These are phyloP conservation scores for Zygotorulaspora mrakii DNA, from an alignment of 1,139 yeast species.

Conservation along the genomic window DNA sequence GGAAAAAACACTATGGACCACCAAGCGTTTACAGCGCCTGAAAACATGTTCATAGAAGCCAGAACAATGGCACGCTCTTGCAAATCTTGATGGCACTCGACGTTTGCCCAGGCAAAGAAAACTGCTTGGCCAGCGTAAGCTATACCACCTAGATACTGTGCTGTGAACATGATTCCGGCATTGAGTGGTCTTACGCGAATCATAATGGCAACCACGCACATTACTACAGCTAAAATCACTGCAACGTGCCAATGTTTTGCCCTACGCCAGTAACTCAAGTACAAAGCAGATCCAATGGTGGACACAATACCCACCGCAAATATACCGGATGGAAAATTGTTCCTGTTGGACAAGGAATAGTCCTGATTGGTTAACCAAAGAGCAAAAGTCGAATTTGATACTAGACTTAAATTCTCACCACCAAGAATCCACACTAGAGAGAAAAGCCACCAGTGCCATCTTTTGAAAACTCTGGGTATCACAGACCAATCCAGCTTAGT, in stretches of 20 bases:
- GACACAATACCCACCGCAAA: conserved; percentile 52
- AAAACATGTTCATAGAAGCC: conserved; percentile 62
- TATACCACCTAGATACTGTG: conserved; percentile 53
- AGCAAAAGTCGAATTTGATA: conserved; percentile 51
- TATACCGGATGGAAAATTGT: conserved; percentile 57
- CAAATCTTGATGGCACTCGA: conserved; percentile 50
- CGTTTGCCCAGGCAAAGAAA: conserved; percentile 59
- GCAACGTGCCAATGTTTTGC: conserved; percentile 55
- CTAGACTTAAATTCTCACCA: conserved; percentile 57
- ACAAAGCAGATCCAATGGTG: conserved; percentile 46
- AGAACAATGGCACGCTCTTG: conserved; percentile 56
- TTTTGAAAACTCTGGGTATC: conserved; percentile 46
- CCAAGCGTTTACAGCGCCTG: conserved; percentile 62
- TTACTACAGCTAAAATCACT: conserved; percentile 40
- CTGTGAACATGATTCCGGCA: conserved; percentile 44
- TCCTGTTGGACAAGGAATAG: conserved; percentile 47
- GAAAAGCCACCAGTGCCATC: conserved; percentile 60
- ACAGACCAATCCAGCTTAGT: conserved; percentile 46
- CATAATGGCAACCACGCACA: conserved; percentile 47
- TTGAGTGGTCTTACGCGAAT: conserved; percentile 40
- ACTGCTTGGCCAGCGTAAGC: conserved; percentile 57
- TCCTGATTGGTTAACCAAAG: conserved; percentile 46
- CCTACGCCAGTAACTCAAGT: conserved; percentile 42
- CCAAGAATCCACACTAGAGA: conserved; percentile 54
- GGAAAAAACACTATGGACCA: conserved; percentile 53